Percentiles rank a stretch among this genome's conserved stretches.
phyloP scores from a whole-genome alignment of 148 eudicot genomes.

The Tetragonia tetragonoides region DNA sequence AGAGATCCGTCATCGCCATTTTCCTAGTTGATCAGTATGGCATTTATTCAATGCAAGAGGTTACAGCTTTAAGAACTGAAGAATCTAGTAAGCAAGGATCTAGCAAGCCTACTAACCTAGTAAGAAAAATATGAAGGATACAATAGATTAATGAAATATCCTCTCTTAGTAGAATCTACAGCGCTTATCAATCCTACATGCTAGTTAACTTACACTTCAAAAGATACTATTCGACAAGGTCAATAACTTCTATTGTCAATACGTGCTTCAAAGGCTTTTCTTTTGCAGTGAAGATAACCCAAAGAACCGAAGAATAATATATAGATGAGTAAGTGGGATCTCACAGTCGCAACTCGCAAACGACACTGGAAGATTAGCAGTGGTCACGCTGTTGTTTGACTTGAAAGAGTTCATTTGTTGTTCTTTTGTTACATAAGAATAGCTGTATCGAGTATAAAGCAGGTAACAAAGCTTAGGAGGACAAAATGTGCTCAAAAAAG shows the following conservation, averaged over 20 bases:
- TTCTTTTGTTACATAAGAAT: not conserved
- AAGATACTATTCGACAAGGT: not conserved
- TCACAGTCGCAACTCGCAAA: too few relatives aligned
- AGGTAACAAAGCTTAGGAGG: too few relatives aligned
- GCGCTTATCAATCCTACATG: not conserved
- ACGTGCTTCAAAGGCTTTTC: not conserved
- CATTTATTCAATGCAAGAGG: conserved; percentile 19
- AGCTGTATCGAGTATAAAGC: too few relatives aligned
- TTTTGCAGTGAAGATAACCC: not conserved
- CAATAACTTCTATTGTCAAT: not conserved
- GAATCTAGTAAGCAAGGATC: not conserved
- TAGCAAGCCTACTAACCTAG: not conserved
- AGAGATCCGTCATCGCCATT: conserved; percentile 43
- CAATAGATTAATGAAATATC: not conserved
- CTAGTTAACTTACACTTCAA: not conserved
- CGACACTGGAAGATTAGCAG: not conserved
- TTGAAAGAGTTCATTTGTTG: not conserved
- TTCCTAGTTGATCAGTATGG: conserved; percentile 42
- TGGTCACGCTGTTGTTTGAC: not conserved
- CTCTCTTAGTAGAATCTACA: not conserved
- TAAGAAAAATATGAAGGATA: not conserved
- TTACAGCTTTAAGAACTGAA: not conserved
- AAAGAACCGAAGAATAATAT: not conserved
- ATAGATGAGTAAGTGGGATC: too few relatives aligned
- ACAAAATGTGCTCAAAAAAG: too few relatives aligned